phyloP scores from a whole-genome alignment of 352 stramenopile species.

The Aphanomyces invadans region DNA sequence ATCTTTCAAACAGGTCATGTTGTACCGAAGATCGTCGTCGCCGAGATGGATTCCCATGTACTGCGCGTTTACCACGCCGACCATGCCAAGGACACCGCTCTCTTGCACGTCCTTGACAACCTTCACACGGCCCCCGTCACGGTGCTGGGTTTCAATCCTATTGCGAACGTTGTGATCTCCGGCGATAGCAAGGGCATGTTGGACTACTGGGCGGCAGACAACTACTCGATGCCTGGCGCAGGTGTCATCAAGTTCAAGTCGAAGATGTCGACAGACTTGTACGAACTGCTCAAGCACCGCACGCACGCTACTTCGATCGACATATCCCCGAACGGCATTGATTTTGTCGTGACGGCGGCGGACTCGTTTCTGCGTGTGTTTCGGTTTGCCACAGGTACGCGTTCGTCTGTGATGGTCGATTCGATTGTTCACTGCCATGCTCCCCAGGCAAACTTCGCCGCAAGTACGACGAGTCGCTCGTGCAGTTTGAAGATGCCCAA shows the following conservation, averaged over 20 bases:
- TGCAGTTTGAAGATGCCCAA: constrained; percentile 84
- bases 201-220: constrained; percentile 89
- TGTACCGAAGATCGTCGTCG: constrained; percentile 68
- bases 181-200: constrained; percentile 88
- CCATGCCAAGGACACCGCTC: constrained; percentile 37
- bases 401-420: too few species aligned
- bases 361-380: constrained; percentile 89
- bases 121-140: constrained; percentile 90
- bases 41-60: constrained; percentile 44
- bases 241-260: constrained; percentile 82
- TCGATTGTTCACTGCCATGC: too few species aligned
- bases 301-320: constrained; percentile 72
- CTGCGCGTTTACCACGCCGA: constrained; percentile 87
- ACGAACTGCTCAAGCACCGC: constrained; percentile 91
- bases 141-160: constrained; percentile 77
- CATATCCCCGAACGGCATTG: constrained; percentile 50
- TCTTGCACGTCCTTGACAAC: constrained; percentile 54
- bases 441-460: constrained; percentile 65
- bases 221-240: constrained; percentile 18
- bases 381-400: constrained; percentile 48
- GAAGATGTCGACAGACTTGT: constrained; percentile 96
- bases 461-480: constrained; percentile 84
- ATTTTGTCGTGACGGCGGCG: constrained; percentile 80
- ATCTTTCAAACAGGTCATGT: constrained; percentile 43
- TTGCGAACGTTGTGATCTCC: constrained; percentile 86